Conservation (phyloP, 1,139 yeast species). For the Sugiyamaella japonica region DNA sequence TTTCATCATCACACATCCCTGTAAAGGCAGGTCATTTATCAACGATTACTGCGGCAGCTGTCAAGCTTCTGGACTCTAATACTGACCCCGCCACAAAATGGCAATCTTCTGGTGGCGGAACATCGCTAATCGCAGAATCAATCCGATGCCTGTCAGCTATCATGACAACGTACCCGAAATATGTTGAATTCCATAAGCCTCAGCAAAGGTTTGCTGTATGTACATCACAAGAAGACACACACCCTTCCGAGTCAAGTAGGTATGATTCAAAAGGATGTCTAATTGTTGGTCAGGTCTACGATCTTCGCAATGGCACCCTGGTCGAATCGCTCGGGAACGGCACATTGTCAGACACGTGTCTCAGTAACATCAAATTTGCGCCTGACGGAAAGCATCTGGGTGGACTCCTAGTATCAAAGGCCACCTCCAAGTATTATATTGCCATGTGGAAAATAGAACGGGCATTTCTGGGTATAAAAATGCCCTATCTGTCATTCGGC, state of each 20-base stretch:
- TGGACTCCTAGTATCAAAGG: slow-evolving; percentile 2
- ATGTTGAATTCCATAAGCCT: slow-evolving; percentile 32
- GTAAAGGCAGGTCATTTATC: slow-evolving; percentile 27
- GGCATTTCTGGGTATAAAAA: slow-evolving; percentile 10
- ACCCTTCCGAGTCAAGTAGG: background rate
- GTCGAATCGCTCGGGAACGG: slow-evolving; percentile 25
- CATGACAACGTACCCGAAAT: slow-evolving; percentile 27
- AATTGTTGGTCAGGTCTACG: slow-evolving; percentile 32
- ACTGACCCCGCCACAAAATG: slow-evolving; percentile 26
- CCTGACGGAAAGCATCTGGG: slow-evolving; percentile 32
- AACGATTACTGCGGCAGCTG: slow-evolving; percentile 29
- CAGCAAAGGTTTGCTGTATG: slow-evolving; percentile 35
- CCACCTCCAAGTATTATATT: background rate
- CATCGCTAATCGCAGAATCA: slow-evolving; percentile 32
- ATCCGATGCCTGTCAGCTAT: slow-evolving; percentile 30
- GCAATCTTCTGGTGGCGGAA: slow-evolving; percentile 25
- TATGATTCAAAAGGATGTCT: background rate
- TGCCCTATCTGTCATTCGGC: slow-evolving; percentile 1
- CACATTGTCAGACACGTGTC: slow-evolving; percentile 12
- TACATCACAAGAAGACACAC: slow-evolving; percentile 18
- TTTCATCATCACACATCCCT: slow-evolving; percentile 19
- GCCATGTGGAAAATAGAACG: slow-evolving; percentile 23
- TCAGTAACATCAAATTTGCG: slow-evolving; percentile 27
- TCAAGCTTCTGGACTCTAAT: slow-evolving; percentile 31
- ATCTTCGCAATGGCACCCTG: slow-evolving; percentile 31